Percentiles rank a stretch among this genome's conserved stretches.
phyloP scores from a whole-genome alignment of 2,329 filamentous ascomycete species.

The Pseudofabraea citricarpa region DNA sequence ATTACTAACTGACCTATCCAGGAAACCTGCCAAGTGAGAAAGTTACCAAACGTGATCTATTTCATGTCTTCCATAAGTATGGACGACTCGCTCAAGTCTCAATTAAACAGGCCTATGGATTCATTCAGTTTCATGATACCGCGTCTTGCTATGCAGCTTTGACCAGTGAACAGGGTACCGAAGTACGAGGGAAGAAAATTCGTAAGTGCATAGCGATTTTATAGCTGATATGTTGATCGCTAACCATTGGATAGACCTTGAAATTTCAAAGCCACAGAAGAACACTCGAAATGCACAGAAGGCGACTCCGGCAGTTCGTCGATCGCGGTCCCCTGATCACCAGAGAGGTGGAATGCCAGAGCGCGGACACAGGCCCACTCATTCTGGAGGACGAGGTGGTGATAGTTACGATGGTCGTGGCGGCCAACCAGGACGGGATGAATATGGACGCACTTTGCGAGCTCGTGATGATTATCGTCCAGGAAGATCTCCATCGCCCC shows the following conservation, averaged over 20 bases:
- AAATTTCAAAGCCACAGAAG: constrained; percentile 84
- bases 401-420: constrained; percentile 38
- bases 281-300: constrained; percentile 55
- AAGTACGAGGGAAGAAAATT: constrained; percentile 86
- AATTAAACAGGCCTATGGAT: constrained; percentile 94
- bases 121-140: constrained; percentile 84
- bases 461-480: constrained; percentile 61
- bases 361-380: constrained; percentile 35
- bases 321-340: constrained; percentile 61
- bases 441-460: constrained; percentile 40
- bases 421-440: constrained; percentile 24
- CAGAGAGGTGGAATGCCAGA: constrained; percentile 30
- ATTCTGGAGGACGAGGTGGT: constrained; percentile 15
- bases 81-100: constrained; percentile 90
- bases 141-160: constrained; percentile 72
- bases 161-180: constrained; percentile 70
- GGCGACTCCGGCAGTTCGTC: constrained; percentile 31
- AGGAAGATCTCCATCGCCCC: constrained; percentile 54
- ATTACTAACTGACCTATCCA: constrained; percentile 33
- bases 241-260: no score
- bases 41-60: constrained; percentile 90
- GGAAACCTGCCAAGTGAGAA: constrained; percentile 91
- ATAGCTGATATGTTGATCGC: no score
- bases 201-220: no score
- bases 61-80: constrained; percentile 81